Evolutionary conservation across 176 grass and related monocot genomes (phyloP).

Genomic region (Avena sativa): DNA sequence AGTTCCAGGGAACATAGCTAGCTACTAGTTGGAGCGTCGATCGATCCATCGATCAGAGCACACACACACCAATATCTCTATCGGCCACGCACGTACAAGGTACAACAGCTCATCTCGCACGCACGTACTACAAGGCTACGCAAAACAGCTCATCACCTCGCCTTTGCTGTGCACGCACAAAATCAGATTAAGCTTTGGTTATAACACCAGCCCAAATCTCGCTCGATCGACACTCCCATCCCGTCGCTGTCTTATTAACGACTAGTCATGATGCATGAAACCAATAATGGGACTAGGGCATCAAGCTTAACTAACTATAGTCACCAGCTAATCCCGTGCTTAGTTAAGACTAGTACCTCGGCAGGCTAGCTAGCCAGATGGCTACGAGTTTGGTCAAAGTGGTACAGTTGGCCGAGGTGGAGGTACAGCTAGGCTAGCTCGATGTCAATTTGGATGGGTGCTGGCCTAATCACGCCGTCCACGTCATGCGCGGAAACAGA

Average conservation of each 20-base stretch:
- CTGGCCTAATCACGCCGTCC: too few relatives aligned
- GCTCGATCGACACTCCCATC: not conserved
- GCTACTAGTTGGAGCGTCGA: too few relatives aligned
- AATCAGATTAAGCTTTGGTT: too few relatives aligned
- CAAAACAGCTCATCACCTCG: not conserved
- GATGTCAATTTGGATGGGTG: too few relatives aligned
- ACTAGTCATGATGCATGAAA: not conserved
- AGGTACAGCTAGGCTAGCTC: not conserved
- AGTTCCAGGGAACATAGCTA: too few relatives aligned
- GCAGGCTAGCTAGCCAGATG: too few relatives aligned
- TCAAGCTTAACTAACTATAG: not conserved
- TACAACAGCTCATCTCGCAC: too few relatives aligned
- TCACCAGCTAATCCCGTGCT: not conserved
- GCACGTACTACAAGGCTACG: not conserved
- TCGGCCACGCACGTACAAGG: too few relatives aligned
- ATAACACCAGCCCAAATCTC: too few relatives aligned
- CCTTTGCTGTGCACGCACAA: not conserved
- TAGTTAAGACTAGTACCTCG: not conserved
- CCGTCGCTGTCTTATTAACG: not conserved
- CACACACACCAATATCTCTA: not conserved
- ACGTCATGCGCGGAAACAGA: too few relatives aligned
- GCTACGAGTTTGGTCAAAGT: not conserved
- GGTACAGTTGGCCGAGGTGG: not conserved
- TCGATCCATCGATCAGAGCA: not conserved
- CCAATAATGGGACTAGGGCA: not conserved